These are phyloP conservation scores for Citrullus amarus DNA, from an alignment of 306 rosid genomes.

Conservation along the genomic window DNA sequence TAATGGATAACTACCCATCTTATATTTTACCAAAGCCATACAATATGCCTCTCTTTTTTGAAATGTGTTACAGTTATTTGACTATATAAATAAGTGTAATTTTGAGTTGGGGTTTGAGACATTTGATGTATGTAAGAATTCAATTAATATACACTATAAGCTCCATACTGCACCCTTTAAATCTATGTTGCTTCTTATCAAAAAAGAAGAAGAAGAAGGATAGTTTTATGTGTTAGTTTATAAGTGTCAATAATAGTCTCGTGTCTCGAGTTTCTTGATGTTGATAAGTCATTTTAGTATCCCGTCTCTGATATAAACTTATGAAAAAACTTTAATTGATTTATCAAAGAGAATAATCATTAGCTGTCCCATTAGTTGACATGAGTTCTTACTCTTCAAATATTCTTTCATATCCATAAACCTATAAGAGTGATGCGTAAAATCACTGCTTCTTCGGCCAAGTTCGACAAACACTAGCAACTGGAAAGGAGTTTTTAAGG, in stretches of 20 bases:
- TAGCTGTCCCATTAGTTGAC: neutral
- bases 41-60: neutral
- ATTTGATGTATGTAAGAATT: no score
- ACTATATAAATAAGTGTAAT: no score
- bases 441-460: neutral
- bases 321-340: no score
- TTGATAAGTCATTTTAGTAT: neutral
- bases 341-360: no score
- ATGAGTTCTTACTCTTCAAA: neutral
- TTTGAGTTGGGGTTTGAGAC: no score
- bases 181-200: neutral
- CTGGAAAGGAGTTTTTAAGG: no score
- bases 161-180: no score
- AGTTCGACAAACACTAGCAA: neutral
- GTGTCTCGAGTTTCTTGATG: neutral
- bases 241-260: neutral
- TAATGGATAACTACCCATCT: no score
- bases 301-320: neutral
- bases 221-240: neutral
- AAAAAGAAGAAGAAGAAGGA: no score
- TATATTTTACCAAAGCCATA: no score
- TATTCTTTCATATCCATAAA: neutral
- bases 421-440: neutral
- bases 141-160: neutral
- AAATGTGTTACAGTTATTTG: neutral